A percentile compares a stretch with the other conserved stretches of the same genome.
These are phyloP conservation scores for Physcomitrellopsis africana DNA, from an alignment of 225 moss, liverwort and hornwort species.

Conservation along the genomic window DNA sequence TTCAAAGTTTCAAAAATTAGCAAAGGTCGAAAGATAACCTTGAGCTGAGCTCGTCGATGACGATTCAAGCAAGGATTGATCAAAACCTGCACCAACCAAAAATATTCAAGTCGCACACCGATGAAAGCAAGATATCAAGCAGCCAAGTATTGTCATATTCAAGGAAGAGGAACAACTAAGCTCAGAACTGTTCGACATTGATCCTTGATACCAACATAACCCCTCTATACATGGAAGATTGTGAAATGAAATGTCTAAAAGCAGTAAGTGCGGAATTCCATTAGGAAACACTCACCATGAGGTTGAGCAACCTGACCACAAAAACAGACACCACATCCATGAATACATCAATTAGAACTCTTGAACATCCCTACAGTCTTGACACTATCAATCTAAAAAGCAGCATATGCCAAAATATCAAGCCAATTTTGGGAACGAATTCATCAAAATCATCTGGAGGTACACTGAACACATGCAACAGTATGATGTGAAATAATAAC, in stretches of 20 bases:
- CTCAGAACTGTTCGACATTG: constrained; percentile 8
- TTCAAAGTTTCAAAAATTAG: too few species aligned
- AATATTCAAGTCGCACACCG: too few species aligned
- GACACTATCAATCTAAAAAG: background rate
- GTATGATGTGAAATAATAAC: background rate
- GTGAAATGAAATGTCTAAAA: constrained; percentile 3
- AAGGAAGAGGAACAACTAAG: constrained; percentile 6
- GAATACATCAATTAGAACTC: constrained; percentile 27
- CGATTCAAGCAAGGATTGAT: too few species aligned
- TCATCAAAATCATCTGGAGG: constrained; percentile 7
- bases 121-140: too few species aligned
- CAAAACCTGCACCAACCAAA: too few species aligned
- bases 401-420: constrained; percentile 11
- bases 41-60: too few species aligned
- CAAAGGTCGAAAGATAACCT: too few species aligned
- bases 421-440: background rate
- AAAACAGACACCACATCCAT: constrained; percentile 32
- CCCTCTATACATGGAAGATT: background rate
- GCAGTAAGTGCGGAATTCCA: constrained; percentile 8
- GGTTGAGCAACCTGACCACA: constrained; percentile 50
- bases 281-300: constrained; percentile 49
- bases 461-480: background rate
- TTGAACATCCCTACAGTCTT: constrained; percentile 15
- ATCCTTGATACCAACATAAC: constrained; percentile 23
- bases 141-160: constrained; percentile 9